Base-by-base conservation (phyloP, 768 basidiomycete species). In the Aureoboletus auriporus region DNA sequence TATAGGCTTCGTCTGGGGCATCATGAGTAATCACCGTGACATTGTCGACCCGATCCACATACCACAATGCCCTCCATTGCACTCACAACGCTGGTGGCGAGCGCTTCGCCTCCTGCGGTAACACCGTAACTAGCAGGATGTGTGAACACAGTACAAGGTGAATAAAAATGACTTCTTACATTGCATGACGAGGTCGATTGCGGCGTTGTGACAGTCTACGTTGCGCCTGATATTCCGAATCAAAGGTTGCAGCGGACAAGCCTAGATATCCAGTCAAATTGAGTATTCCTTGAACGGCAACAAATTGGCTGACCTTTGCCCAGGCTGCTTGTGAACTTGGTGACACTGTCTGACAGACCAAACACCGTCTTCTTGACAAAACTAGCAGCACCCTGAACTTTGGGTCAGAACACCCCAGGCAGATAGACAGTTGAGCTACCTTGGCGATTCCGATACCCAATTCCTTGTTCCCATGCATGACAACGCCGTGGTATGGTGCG, bases 281-380 rank as follows among this genome's bases (percentile, higher is more conserved):
- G 16, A 38, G 28, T 26, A 20, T 12, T 7, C 7, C 11, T 14
- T 14, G 17, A 20, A 42, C 14, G 6, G 26, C 6, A 20, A 1
- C 10, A 39, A 50, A 13, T 42, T 37, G 16, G 28, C 57, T 7
- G 38, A 89, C 93, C 93, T 77, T 99, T 99, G 37, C 95, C 92
- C 52, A 99, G 83, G 65, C 93, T 96, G 54, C 93, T 91, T 2
- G 96, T 98, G 61, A 99, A 86, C 68, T 97, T 98, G n/a, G 94
- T 94, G 64, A 99, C 75, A 63, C 92, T 95, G 61, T 99, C 95
- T 30, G 89, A 89, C 37, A 99, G 65, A 33, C 96, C 96, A 59
- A 98, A 99, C 7, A 98, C 90, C 0, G 95, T 96, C 73, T 99
- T 99, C 75, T 98, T 98, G 46, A 97, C 89, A 57, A 99, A 94